phyloP scores from a whole-genome alignment of 2,329 filamentous ascomycete genomes.

The Bipolaris sorokiniana region DNA sequence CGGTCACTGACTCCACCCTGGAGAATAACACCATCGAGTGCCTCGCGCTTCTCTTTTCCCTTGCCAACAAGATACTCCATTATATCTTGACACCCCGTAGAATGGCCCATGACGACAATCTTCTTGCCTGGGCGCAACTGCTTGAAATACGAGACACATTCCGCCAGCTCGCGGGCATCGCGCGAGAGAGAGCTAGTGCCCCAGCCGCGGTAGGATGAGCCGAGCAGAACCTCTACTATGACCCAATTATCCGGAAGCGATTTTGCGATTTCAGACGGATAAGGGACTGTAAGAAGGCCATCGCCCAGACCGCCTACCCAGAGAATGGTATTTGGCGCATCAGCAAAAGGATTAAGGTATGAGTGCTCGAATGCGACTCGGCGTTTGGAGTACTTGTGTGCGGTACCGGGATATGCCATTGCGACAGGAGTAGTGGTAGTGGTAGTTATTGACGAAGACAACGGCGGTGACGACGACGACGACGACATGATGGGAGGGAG shows the following conservation, averaged over 20 bases:
- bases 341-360: conserved; percentile 31
- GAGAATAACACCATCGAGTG: conserved; percentile 75
- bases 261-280: conserved; percentile 58
- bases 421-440: neutral
- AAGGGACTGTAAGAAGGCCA: conserved; percentile 69
- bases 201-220: conserved; percentile 62
- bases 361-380: conserved; percentile 56
- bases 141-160: conserved; percentile 60
- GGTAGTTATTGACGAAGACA: too few species aligned
- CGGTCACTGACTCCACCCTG: conserved; percentile 82
- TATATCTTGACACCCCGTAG: conserved; percentile 70
- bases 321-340: conserved; percentile 63
- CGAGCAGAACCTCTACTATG: conserved; percentile 58
- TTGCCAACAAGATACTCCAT: conserved; percentile 65
- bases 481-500: neutral
- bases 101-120: conserved; percentile 72
- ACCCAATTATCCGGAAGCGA: conserved; percentile 59
- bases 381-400: conserved; percentile 52
- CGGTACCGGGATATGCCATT: conserved; percentile 47
- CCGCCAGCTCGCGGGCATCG: conserved; percentile 61
- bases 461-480: neutral
- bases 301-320: conserved; percentile 75
- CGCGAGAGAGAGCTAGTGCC: conserved; percentile 59
- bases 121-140: conserved; percentile 53
- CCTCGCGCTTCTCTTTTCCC: conserved; percentile 51